phyloP scores from a whole-genome alignment of 2,329 filamentous ascomycete species.

The Penicillium aurantiogriseum region DNA sequence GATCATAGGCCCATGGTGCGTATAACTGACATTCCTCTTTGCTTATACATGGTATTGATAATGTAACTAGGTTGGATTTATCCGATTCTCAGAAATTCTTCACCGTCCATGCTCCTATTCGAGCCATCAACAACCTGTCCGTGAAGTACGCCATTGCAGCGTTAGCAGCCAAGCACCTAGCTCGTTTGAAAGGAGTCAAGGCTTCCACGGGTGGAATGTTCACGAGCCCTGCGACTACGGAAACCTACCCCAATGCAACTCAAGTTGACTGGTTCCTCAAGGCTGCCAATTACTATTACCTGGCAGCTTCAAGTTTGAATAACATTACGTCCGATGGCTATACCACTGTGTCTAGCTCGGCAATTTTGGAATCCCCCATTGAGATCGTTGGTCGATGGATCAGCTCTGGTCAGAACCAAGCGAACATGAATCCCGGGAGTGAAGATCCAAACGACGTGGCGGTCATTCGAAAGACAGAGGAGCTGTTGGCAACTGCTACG shows the following conservation, averaged over 20 bases:
- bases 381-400: constrained; percentile 30
- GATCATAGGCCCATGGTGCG: constrained; percentile 37
- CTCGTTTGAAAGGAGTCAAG: constrained; percentile 32
- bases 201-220: constrained; percentile 22
- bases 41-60: constrained; percentile 12
- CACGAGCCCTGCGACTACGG: constrained; percentile 50
- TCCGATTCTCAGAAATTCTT: constrained; percentile 43
- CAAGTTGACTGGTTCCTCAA: constrained; percentile 60
- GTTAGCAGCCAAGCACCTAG: constrained; percentile 43
- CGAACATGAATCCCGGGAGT: neutral
- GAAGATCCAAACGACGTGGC: constrained; percentile 11
- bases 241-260: constrained; percentile 50
- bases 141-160: constrained; percentile 40
- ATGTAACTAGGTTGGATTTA: constrained; percentile 34
- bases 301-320: constrained; percentile 53
- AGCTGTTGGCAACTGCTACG: constrained; percentile 59
- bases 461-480: constrained; percentile 51
- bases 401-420: constrained; percentile 16
- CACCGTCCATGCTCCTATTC: constrained; percentile 37
- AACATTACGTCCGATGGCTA: constrained; percentile 36
- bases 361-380: constrained; percentile 32
- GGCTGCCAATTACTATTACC: constrained; percentile 60
- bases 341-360: constrained; percentile 30
- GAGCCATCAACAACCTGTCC: constrained; percentile 35
- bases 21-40: neutral